Percentiles rank a stretch among this genome's conserved stretches.
These are phyloP conservation scores for Pyronema domesticum DNA, from an alignment of 495 filamentous ascomycete genomes.

Conservation along the genomic window DNA sequence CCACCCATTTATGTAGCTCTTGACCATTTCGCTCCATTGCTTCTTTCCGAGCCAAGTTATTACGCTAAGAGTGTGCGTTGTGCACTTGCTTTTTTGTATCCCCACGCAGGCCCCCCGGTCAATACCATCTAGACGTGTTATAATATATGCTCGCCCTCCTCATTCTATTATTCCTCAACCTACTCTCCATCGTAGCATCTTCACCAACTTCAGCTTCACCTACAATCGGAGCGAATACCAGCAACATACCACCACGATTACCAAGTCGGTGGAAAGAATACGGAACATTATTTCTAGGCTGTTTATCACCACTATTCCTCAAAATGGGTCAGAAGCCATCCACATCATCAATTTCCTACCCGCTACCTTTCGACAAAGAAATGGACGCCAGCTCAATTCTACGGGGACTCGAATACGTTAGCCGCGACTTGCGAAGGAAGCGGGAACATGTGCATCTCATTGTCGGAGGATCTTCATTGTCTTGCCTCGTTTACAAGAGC, in stretches of 20 bases:
- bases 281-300: background rate
- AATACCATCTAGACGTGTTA: no score
- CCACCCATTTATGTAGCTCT: no score
- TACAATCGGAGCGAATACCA: background rate
- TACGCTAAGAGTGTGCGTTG: no score
- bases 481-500: slow-evolving; percentile 20
- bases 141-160: background rate
- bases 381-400: slow-evolving; percentile 6
- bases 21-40: no score
- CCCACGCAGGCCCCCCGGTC: no score
- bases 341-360: background rate
- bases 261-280: background rate
- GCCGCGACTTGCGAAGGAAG: slow-evolving; percentile 17
- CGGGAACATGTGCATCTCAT: slow-evolving; percentile 20
- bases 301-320: background rate
- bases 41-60: no score
- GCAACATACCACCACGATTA: background rate
- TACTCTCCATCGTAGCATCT: background rate
- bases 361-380: slow-evolving; percentile 5
- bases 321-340: slow-evolving; percentile 2
- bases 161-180: background rate
- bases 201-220: background rate
- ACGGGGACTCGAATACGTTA: slow-evolving; percentile 21
- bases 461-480: slow-evolving; percentile 11
- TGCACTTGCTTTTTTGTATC: no score